Evolutionary conservation across 768 basidiomycete species (phyloP), one percentile per base, ranked within the genome.

Genomic region (Filobasidium floriforme): DNA sequence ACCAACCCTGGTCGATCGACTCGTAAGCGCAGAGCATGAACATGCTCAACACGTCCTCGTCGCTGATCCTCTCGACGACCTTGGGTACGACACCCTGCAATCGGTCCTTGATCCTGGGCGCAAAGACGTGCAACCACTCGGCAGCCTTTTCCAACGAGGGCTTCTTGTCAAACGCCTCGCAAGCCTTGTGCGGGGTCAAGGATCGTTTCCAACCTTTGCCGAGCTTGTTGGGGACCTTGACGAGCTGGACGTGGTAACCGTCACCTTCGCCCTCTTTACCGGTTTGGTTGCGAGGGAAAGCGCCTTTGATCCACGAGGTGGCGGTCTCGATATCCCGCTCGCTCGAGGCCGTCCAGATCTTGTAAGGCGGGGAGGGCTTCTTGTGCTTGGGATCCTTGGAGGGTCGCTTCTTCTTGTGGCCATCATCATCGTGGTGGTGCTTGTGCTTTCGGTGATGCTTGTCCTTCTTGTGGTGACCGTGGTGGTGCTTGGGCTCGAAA

Each of bases 181-280:
- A 81, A 19, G 79, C 77, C 73, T 81, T 81, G 62, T 79, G 77
- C 15, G 80, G 80, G 0, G 80, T 80, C 61, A 80, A 62, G 11
- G 72, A 71, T 60, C 71, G 64, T 61, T 78, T 76, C 80, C 80
- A 80, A 44, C 76, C 74, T 41, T 70, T 72, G 12, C 59, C 59
- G 7, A 73, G 70, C 61, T 79, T 73, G 70, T 80, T 80, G 18
- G 77, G 77, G 4, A 81, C 79, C 61, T 79, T 72, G 68, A 81
- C 64, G 32, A 81, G 73, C 60, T 73, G 72, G 19, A 80, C 73
- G 2, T 73, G 63, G 2, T 75, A 75, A 9, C 76, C 77, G 65
- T 81, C 78, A 19, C 80, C 80, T 18, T 77, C 67, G 6, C 80
- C 80, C 24, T 78, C 74, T 11, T 72, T 64, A 18, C 79, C 80